phyloP scores from a whole-genome alignment of 2,329 filamentous ascomycete genomes.

The Fusarium robinianum region DNA sequence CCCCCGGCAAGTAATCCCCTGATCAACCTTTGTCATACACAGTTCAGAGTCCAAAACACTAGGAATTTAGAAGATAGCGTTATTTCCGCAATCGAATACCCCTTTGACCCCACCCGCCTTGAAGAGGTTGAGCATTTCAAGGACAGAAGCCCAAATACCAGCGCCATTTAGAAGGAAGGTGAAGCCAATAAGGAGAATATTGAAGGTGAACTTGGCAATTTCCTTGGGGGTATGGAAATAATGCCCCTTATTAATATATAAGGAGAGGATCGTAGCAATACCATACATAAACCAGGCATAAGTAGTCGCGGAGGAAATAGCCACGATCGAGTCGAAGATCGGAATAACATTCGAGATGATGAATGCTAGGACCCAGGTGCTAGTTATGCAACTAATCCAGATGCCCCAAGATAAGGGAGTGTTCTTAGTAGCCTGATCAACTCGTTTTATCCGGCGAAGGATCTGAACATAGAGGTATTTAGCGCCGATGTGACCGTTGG shows the following conservation, averaged over 20 bases:
- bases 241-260: conserved; percentile 14
- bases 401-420: conserved; percentile 22
- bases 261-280: conserved; percentile 16
- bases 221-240: conserved; percentile 18
- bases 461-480: conserved; percentile 17
- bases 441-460: background rate
- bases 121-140: conserved; percentile 8
- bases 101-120: conserved; percentile 2
- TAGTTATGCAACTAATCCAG: conserved; percentile 23
- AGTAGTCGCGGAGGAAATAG: conserved; percentile 20
- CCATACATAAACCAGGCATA: conserved; percentile 26
- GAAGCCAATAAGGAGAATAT: conserved; percentile 12
- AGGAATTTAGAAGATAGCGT: conserved; percentile 8
- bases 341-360: conserved; percentile 29
- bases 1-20: too few relatives aligned
- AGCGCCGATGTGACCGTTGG: conserved; percentile 22
- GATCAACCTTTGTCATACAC: too few relatives aligned
- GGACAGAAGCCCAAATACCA: conserved; percentile 18
- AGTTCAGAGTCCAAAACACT: too few relatives aligned
- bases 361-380: conserved; percentile 23
- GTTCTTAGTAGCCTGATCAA: conserved; percentile 1
- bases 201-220: conserved; percentile 19
- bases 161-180: conserved; percentile 20
- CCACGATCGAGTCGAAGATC: conserved; percentile 28
- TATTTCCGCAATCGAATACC: conserved; percentile 7